Conservation (phyloP, 768 basidiomycete genomes). For the Mycena epipterygia region DNA sequence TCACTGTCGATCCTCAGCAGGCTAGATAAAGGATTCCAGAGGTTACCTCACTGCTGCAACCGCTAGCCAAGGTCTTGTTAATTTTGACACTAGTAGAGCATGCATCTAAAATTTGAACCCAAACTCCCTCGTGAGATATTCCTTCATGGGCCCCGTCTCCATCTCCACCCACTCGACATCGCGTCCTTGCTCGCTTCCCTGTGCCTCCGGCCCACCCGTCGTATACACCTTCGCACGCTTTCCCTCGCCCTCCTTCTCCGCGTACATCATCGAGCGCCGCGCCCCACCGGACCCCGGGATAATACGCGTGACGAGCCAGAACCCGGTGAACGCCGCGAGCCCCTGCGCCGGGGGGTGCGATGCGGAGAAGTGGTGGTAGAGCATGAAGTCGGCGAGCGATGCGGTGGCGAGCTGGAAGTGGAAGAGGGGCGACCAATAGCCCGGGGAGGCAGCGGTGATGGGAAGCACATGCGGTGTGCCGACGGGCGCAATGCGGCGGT, state of each 20-base stretch:
- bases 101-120: constrained; percentile 29
- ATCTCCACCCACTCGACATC: constrained; percentile 39
- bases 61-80: background rate
- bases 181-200: constrained; percentile 30
- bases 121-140: constrained; percentile 24
- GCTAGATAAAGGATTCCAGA: no score
- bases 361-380: constrained; percentile 37
- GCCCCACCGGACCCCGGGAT: constrained; percentile 32
- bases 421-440: constrained; percentile 36
- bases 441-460: constrained; percentile 32
- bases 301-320: constrained; percentile 33
- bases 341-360: no score
- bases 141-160: constrained; percentile 35
- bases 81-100: background rate
- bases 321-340: constrained; percentile 30
- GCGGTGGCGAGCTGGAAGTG: constrained; percentile 33
- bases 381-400: constrained; percentile 22
- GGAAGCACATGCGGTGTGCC: constrained; percentile 30
- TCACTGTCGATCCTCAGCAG: no score
- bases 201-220: constrained; percentile 32
- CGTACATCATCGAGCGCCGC: constrained; percentile 36
- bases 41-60: no score
- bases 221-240: constrained; percentile 33
- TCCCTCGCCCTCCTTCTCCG: constrained; percentile 34
- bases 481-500: constrained; percentile 30